Conservation (phyloP, 148 eudicot species). For the Chenopodium quinoa region DNA sequence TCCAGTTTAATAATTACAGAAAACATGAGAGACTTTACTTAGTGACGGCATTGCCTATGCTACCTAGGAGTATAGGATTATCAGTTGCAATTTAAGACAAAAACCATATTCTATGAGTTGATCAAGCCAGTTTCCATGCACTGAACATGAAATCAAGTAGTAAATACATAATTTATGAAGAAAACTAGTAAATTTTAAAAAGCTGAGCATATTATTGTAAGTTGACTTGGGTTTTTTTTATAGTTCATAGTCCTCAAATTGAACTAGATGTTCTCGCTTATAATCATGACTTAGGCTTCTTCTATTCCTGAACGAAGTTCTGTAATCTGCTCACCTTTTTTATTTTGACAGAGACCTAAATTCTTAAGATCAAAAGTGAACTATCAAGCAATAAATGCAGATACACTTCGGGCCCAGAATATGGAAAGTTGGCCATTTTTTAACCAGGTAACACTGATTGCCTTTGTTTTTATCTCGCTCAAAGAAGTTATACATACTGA, state of each 20-base stretch:
- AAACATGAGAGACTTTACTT: not conserved
- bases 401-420: constrained; percentile 84
- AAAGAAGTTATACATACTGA: not conserved
- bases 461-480: not conserved
- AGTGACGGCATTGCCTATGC: not conserved
- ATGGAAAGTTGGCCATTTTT: constrained; percentile 80
- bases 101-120: not conserved
- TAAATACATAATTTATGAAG: not conserved
- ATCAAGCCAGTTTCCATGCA: not conserved
- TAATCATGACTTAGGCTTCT: not conserved
- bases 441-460: constrained; percentile 55
- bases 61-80: not conserved
- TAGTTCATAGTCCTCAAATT: not conserved
- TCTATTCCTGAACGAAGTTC: not conserved
- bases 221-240: not conserved
- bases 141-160: not conserved
- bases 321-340: constrained; percentile 16
- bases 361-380: constrained; percentile 62
- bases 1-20: not conserved
- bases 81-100: not conserved
- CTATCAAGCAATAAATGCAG: constrained; percentile 82
- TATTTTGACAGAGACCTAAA: constrained; percentile 66
- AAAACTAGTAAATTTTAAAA: not conserved
- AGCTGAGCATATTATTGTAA: not conserved
- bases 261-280: not conserved